Percentiles rank a stretch among this genome's conserved stretches.
phyloP scores from a whole-genome alignment of 2,329 filamentous ascomycete species.

The Talaromyces pinophilus region DNA sequence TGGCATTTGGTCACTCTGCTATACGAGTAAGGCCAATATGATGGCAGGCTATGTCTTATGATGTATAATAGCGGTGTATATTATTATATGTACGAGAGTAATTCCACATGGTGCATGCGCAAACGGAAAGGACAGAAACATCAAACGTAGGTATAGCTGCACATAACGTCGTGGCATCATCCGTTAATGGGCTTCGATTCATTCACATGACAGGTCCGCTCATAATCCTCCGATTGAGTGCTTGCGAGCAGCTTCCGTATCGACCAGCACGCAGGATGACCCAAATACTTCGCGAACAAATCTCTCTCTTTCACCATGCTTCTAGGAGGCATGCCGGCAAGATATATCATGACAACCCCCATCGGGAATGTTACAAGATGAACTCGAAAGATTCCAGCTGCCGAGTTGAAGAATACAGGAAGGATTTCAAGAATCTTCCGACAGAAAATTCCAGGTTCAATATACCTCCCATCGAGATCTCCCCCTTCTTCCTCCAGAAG shows the following conservation, averaged over 20 bases:
- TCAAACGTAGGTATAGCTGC: not conserved
- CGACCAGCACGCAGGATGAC: not conserved
- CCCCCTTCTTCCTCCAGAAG: not conserved
- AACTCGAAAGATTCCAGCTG: constrained; percentile 10
- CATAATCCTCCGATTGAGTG: not conserved
- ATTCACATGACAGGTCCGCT: not conserved
- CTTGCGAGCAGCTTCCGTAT: constrained; percentile 16
- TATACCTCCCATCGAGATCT: not conserved
- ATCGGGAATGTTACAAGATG: constrained; percentile 3
- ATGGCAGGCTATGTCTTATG: not conserved
- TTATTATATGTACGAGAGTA: not conserved
- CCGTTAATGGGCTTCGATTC: not conserved
- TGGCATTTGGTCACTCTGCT: too few species aligned
- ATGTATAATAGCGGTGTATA: not conserved
- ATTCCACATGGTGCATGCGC: too few species aligned
- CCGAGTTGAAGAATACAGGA: not conserved
- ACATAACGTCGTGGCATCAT: not conserved
- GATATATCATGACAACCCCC: constrained; percentile 2
- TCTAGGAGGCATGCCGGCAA: not conserved
- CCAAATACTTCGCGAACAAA: not conserved
- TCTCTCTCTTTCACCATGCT: constrained; percentile 1
- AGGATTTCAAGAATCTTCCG: constrained; percentile 1
- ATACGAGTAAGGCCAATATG: too few species aligned
- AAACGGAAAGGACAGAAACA: not conserved
- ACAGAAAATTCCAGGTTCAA: constrained; percentile 1